A percentile compares a stretch with the other conserved stretches of the same genome.
Conservation (phyloP, 352 stramenopile species). For the Phytophthora idaei region DNA sequence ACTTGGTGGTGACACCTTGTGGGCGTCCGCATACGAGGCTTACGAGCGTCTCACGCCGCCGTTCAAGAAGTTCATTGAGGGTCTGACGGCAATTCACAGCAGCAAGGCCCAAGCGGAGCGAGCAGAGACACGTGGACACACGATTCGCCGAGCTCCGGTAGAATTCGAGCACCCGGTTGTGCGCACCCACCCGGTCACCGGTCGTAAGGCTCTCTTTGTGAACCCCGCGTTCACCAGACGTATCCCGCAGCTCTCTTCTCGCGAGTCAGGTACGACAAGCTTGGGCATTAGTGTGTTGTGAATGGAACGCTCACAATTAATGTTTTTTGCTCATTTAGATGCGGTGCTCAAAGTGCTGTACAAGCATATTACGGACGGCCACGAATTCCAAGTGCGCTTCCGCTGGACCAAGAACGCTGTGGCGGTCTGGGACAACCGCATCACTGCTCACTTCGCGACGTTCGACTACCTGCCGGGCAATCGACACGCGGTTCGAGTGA, state of each 20-base stretch:
- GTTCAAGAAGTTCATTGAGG: conserved; percentile 47
- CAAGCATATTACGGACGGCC: conserved; percentile 24
- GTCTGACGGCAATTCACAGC: conserved; percentile 51
- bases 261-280: conserved; percentile 35
- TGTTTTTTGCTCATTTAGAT: not conserved
- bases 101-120: conserved; percentile 46
- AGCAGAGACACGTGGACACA: conserved; percentile 26
- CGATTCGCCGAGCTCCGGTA: conserved; percentile 39
- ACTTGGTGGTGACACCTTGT: conserved; percentile 48
- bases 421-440: conserved; percentile 22
- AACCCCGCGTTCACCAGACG: conserved; percentile 46
- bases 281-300: not conserved
- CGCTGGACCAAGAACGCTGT: conserved; percentile 25
- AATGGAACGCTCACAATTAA: not conserved
- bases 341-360: conserved; percentile 22
- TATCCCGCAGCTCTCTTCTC: conserved; percentile 41
- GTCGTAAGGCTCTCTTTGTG: conserved; percentile 39
- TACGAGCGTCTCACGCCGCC: conserved; percentile 47
- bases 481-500: conserved; percentile 24
- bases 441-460: conserved; percentile 22
- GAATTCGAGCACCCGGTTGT: conserved; percentile 50
- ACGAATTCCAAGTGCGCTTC: conserved; percentile 26
- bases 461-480: conserved; percentile 29
- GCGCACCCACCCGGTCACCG: conserved; percentile 39
- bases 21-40: conserved; percentile 47